Percentiles rank a stretch among this genome's conserved stretches.
These are phyloP conservation scores for Tetrahymena thermophila DNA, from an alignment of 73 alveolate species.

Conservation along the genomic window DNA sequence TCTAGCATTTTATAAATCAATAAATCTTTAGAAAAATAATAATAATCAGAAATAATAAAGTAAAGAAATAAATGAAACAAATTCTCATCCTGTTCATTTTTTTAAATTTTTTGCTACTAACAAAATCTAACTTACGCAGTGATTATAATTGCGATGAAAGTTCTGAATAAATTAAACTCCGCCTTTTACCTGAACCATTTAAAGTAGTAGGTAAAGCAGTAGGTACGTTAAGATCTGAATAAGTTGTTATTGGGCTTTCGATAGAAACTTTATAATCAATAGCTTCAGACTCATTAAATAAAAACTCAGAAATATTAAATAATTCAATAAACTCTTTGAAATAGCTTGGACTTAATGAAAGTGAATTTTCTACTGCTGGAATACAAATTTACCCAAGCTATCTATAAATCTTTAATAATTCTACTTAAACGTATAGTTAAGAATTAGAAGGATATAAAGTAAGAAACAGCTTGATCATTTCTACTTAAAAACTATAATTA, in stretches of 20 bases:
- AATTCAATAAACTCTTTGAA: background rate
- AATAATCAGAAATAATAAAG: too few species aligned
- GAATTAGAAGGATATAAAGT: background rate
- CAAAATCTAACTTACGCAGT: background rate
- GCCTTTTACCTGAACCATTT: background rate
- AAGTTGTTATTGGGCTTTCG: background rate
- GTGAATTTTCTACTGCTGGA: background rate
- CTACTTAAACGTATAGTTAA: background rate
- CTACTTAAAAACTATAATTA: background rate
- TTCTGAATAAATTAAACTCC: background rate
- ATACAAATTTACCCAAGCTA: background rate
- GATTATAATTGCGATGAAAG: background rate
- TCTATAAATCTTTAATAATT: background rate
- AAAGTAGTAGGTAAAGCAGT: background rate
- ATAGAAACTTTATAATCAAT: background rate
- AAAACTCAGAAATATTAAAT: background rate
- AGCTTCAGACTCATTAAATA: background rate
- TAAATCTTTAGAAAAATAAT: background rate
- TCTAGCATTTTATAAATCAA: too few species aligned
- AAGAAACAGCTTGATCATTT: background rate
- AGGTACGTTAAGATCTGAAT: background rate
- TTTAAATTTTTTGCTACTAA: too few species aligned
- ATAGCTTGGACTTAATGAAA: background rate
- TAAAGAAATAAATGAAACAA: background rate
- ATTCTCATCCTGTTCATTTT: too few species aligned